Base-by-base conservation (phyloP, 768 basidiomycete genomes). In the Psilocybe sp. region DNA sequence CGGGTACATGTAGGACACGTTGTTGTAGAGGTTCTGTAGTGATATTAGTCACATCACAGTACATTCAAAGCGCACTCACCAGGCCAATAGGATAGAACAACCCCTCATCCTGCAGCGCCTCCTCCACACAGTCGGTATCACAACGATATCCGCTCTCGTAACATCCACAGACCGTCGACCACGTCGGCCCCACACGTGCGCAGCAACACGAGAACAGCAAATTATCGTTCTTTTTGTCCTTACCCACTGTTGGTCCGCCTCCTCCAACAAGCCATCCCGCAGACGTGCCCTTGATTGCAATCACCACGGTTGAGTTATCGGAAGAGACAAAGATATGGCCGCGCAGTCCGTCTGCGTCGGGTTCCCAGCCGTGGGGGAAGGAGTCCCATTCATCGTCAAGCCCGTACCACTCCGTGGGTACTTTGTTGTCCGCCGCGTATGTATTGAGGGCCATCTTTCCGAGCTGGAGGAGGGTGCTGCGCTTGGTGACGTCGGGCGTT, bases 181-280 rank as follows among this genome's bases (percentile, higher is more conserved):
- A 98, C 0, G 91, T 91, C 46, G 92, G 90, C 32, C 89, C 92
- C n/a, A 98, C 90, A 6, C 89, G 79, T 2, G 93, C 95, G 60
- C 96, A 98, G 66, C 96, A 98, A 68, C 96, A 98, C 4, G 92
- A 88, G 71, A 96, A 96, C 32, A 98, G 70, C n/a, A 95, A 71
- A 62, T 96, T 98, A 60, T 98, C 95, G 68, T 98, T 98, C 50
- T 86, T 68, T 69, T 94, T 96, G 73, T 98, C 96, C 67, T 89
- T 97, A 60, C 76, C 78, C 36, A 81, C 77, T 8, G 95, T 97
- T 11, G 89, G 85, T 4, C 93, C 92, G 2, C 89, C 86, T 14
- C 81, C 82, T 13, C 78, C 78, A 0, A 72, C 72, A 7, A 90
- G 76, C 60, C 85, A 77, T 8, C 86, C 74, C 1, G 88, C 84